These are phyloP conservation scores for Chaetomium strumarium DNA, from an alignment of 2,329 filamentous ascomycete genomes.

Conservation along the genomic window DNA sequence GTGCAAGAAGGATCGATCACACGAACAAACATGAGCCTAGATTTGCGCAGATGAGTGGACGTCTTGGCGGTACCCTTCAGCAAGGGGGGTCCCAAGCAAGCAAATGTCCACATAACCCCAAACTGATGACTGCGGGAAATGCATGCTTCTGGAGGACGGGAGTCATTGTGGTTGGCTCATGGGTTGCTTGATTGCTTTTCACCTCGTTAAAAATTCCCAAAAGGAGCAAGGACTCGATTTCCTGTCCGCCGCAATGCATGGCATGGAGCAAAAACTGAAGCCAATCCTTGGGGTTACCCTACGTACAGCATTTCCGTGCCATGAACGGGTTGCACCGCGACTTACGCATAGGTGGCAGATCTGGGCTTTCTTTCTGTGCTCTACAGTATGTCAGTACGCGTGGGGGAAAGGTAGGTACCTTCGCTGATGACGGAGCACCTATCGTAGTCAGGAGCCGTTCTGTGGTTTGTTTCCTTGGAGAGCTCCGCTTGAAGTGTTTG, in stretches of 20 bases:
- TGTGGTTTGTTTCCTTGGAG: too few species aligned
- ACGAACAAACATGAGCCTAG: constrained; percentile 4
- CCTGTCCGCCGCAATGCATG: background rate
- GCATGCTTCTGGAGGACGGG: background rate
- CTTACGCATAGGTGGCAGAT: too few species aligned
- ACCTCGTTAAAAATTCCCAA: constrained; percentile 27
- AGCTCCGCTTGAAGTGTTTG: too few species aligned
- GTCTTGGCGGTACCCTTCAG: background rate
- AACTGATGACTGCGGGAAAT: background rate
- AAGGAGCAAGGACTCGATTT: constrained; percentile 22
- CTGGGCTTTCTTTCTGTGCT: too few species aligned
- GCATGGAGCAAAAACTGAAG: background rate
- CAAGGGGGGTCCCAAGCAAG: background rate
- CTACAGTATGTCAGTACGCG: too few species aligned
- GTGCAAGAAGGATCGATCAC: constrained; percentile 16
- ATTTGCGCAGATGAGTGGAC: background rate
- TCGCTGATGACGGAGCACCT: too few species aligned
- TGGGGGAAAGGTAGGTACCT: too few species aligned
- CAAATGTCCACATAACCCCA: background rate
- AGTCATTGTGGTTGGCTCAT: constrained; percentile 20
- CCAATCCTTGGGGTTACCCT: too few species aligned
- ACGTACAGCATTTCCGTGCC: too few species aligned
- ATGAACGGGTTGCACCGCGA: too few species aligned
- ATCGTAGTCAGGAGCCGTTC: too few species aligned
- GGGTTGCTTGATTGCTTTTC: constrained; percentile 8